These are phyloP conservation scores for Nothopassalora personata DNA, from an alignment of 2,329 filamentous ascomycete genomes.

Conservation along the genomic window DNA sequence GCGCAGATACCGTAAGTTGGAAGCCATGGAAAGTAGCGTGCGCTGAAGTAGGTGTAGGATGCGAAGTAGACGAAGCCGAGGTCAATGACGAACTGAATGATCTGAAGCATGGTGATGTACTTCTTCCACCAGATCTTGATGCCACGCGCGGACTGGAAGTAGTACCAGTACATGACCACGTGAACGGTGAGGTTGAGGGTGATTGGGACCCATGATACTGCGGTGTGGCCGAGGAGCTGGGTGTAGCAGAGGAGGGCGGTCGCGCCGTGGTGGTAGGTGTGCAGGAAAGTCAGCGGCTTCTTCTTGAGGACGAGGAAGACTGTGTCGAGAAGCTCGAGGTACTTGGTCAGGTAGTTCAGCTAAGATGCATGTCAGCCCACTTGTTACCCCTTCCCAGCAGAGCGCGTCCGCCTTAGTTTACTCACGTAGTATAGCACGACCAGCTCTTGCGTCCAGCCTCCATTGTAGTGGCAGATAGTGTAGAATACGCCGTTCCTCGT, in stretches of 20 bases:
- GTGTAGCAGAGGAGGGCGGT: slow-evolving; percentile 97
- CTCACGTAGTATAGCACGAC: slow-evolving; percentile 95
- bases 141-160: slow-evolving; percentile 96
- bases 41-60: slow-evolving; percentile 97
- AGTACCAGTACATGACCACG: slow-evolving; percentile 99
- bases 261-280: slow-evolving; percentile 97
- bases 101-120: slow-evolving; percentile 97
- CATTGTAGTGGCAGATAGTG: slow-evolving; percentile 72
- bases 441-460: slow-evolving; percentile 90
- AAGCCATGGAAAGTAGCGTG: slow-evolving; percentile 78
- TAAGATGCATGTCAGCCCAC: slow-evolving; percentile 39
- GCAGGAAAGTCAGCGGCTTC: slow-evolving; percentile 97
- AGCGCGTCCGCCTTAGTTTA: slow-evolving; percentile 19
- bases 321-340: slow-evolving; percentile 90
- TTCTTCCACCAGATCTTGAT: slow-evolving; percentile 99
- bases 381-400: background rate
- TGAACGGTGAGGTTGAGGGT: slow-evolving; percentile 88
- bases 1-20: slow-evolving; percentile 83
- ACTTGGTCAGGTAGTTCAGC: slow-evolving; percentile 98
- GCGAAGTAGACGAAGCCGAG: slow-evolving; percentile 98
- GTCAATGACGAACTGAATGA: slow-evolving; percentile 94
- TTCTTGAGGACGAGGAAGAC: slow-evolving; percentile 98
- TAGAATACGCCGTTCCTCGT: slow-evolving; percentile 78
- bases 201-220: slow-evolving; percentile 93
- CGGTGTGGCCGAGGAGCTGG: slow-evolving; percentile 85